Percentiles rank a stretch among this genome's conserved stretches.
Conservation (phyloP, 140 eudicot species). For the Erigeron philadelphicus region DNA sequence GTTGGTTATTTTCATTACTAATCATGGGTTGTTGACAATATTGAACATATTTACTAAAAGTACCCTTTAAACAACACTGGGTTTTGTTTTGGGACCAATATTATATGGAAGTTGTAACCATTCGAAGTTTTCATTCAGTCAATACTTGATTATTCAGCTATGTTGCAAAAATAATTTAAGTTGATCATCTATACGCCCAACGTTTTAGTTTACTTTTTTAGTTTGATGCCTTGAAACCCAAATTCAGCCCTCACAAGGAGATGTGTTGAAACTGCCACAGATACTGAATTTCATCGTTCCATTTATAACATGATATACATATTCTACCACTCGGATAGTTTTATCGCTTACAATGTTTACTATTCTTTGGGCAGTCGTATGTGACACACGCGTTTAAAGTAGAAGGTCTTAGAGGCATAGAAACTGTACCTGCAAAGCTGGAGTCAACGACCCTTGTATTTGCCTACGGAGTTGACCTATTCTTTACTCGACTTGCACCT, state of each 20-base stretch:
- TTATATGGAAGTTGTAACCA: too few species aligned
- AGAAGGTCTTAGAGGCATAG: conserved; percentile 91
- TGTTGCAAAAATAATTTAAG: neutral
- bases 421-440: conserved; percentile 79
- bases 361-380: conserved; percentile 55
- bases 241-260: neutral
- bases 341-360: conserved; percentile 2
- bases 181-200: neutral
- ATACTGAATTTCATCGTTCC: too few species aligned
- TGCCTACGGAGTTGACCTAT: conserved; percentile 83
- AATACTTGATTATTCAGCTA: neutral
- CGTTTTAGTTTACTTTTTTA: neutral
- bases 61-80: too few species aligned
- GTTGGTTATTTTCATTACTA: too few species aligned
- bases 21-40: too few species aligned
- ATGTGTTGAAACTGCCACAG: neutral
- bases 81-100: too few species aligned
- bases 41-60: too few species aligned
- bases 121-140: neutral
- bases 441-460: conserved; percentile 94
- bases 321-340: neutral
- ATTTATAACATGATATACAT: neutral
- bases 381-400: conserved; percentile 87
- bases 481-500: conserved; percentile 87
- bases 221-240: neutral